Evolutionary conservation across 2,329 filamentous ascomycete species (phyloP).

Genomic region (Cercospora citrullina): DNA sequence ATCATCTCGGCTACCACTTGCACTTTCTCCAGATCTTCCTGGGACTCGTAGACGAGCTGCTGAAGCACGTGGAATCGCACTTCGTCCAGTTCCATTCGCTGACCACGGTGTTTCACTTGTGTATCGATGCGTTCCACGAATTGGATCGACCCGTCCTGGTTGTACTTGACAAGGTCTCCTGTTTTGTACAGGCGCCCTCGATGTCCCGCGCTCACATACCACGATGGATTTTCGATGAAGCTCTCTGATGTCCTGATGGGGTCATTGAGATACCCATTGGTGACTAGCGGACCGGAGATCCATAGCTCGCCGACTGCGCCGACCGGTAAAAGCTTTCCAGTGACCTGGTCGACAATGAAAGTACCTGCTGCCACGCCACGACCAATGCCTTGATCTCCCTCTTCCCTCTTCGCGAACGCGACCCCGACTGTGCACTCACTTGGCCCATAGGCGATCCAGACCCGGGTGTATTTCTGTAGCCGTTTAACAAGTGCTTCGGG

Average conservation of each 20-base stretch:
- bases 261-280: slow-evolving; percentile 44
- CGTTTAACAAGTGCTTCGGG: not conserved
- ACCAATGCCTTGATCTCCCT: not conserved
- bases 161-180: slow-evolving; percentile 5
- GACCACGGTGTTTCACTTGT: slow-evolving; percentile 28
- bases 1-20: slow-evolving; percentile 6
- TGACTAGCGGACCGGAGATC: slow-evolving; percentile 47
- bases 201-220: not conserved
- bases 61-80: slow-evolving; percentile 12
- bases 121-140: slow-evolving; percentile 29
- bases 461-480: not conserved
- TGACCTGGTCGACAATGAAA: not conserved
- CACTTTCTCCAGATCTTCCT: not conserved
- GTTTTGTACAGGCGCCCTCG: slow-evolving; percentile 3
- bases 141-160: slow-evolving; percentile 24
- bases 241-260: slow-evolving; percentile 37
- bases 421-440: slow-evolving; percentile 6
- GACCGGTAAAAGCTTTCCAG: slow-evolving; percentile 39
- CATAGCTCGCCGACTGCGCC: slow-evolving; percentile 51
- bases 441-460: slow-evolving; percentile 3
- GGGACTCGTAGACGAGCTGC: not conserved
- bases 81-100: slow-evolving; percentile 29
- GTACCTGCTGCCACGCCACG: slow-evolving; percentile 4
- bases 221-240: slow-evolving; percentile 1
- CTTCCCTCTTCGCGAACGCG: slow-evolving; percentile 4